Conservation (phyloP, 805 yeast genomes). For the Wickerhamomyces canadensis region DNA sequence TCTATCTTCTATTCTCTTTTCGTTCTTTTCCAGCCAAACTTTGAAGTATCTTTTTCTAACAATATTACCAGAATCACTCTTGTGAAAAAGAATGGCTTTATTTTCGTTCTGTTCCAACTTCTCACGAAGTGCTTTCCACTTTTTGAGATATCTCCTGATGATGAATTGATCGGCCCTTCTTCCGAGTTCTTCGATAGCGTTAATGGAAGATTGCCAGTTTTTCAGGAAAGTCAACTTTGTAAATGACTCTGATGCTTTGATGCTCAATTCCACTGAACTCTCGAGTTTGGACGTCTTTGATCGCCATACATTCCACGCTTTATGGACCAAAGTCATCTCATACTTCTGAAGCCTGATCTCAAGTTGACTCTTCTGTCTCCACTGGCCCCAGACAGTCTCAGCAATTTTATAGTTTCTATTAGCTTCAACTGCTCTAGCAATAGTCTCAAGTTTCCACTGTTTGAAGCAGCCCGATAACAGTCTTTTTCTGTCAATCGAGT, state of each 20-base stretch:
- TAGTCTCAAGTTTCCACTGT: conserved; percentile 9
- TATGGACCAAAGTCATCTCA: not conserved
- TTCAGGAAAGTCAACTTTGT: conserved; percentile 16
- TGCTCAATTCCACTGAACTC: conserved; percentile 8
- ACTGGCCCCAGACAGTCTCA: conserved; percentile 2
- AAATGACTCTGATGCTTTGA: conserved; percentile 11
- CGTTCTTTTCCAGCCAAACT: conserved; percentile 8
- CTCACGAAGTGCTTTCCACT: conserved; percentile 1
- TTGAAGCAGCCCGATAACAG: conserved; percentile 1
- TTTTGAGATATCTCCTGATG: conserved; percentile 6
- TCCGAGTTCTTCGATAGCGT: not conserved
- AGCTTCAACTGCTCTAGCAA: not conserved
- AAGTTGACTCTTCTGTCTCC: conserved; percentile 5
- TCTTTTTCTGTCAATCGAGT: not conserved
- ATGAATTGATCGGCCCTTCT: conserved; percentile 16
- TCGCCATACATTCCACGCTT: conserved; percentile 1
- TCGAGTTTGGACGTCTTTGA: conserved; percentile 1
- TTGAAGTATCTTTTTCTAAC: not conserved
- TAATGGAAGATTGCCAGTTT: conserved; percentile 9
- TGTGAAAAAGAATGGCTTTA: conserved; percentile 3
- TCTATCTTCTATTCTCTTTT: conserved; percentile 2
- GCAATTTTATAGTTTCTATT: not conserved
- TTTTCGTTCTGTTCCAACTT: not conserved
- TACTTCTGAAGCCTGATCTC: no score
- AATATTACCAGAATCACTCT: not conserved